These are phyloP conservation scores for Durusdinium trenchii DNA, from an alignment of 73 alveolate species.

Conservation along the genomic window DNA sequence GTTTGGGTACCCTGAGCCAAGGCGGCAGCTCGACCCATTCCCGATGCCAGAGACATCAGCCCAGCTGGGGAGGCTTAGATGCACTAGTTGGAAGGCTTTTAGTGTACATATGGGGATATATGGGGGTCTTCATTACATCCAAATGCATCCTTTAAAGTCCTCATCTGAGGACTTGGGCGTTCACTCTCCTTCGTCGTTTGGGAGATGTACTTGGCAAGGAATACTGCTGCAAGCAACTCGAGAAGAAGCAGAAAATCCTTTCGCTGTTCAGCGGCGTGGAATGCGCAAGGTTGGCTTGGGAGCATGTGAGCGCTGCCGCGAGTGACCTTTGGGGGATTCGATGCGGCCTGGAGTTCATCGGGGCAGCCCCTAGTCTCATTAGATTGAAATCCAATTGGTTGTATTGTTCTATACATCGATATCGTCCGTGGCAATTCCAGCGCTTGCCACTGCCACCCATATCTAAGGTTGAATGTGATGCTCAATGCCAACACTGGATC, in stretches of 20 bases:
- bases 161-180: conserved; percentile 11
- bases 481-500: not conserved
- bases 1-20: too few species aligned
- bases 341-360: not conserved
- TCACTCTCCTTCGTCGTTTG: not conserved
- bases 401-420: not conserved
- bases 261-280: conserved; percentile 28
- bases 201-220: not conserved
- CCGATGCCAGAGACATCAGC: too few species aligned
- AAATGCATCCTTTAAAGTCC: too few species aligned
- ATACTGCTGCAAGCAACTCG: not conserved
- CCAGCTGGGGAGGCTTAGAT: too few species aligned
- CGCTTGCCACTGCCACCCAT: not conserved
- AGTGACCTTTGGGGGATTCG: not conserved
- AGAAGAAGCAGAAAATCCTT: not conserved
- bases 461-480: not conserved
- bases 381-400: not conserved
- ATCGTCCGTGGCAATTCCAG: not conserved
- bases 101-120: too few species aligned
- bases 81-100: too few species aligned
- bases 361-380: not conserved
- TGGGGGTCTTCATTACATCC: too few species aligned
- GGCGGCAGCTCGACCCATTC: too few species aligned
- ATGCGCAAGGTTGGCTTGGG: conserved; percentile 15
- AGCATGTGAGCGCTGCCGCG: not conserved